Evolutionary conservation across 768 basidiomycete genomes (phyloP).

Genomic region (Clavaria fumosa): DNA sequence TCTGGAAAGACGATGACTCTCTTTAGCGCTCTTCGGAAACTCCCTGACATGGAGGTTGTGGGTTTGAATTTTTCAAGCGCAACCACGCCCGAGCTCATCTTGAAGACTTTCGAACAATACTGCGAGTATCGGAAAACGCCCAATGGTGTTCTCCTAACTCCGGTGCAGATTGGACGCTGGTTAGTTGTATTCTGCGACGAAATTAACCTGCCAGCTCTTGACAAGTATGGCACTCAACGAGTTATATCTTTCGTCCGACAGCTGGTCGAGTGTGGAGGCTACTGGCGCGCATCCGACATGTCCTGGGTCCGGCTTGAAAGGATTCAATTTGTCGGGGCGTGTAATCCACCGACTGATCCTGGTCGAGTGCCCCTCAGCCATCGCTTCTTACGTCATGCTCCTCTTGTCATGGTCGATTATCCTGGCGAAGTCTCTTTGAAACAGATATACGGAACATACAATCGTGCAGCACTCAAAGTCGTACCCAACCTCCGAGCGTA

Average conservation of each 20-base stretch:
- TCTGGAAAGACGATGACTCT: slow-evolving; percentile 99
- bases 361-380: slow-evolving; percentile 97
- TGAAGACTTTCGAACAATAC: slow-evolving; percentile 99
- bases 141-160: slow-evolving; percentile 91
- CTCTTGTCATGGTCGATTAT: slow-evolving; percentile 97
- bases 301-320: slow-evolving; percentile 95
- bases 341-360: slow-evolving; percentile 97
- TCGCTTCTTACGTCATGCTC: slow-evolving; percentile 94
- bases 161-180: slow-evolving; percentile 92
- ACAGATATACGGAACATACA: slow-evolving; percentile 98
- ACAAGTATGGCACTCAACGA: slow-evolving; percentile 96
- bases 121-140: slow-evolving; percentile 98
- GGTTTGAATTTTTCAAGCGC: slow-evolving; percentile 99
- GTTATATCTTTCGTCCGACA: slow-evolving; percentile 98
- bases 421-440: slow-evolving; percentile 93
- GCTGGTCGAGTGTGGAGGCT: slow-evolving; percentile 87
- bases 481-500: slow-evolving; percentile 87
- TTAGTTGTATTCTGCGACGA: slow-evolving; percentile 99
- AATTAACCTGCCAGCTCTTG: slow-evolving; percentile 91
- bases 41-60: slow-evolving; percentile 98
- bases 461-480: slow-evolving; percentile 89
- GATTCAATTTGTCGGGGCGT: slow-evolving; percentile 99
- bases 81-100: slow-evolving; percentile 91
- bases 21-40: slow-evolving; percentile 91
- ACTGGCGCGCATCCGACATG: slow-evolving; percentile 89